These are phyloP conservation scores for Sporothrix brasiliensis DNA, from an alignment of 2,329 filamentous ascomycete species.

Conservation along the genomic window DNA sequence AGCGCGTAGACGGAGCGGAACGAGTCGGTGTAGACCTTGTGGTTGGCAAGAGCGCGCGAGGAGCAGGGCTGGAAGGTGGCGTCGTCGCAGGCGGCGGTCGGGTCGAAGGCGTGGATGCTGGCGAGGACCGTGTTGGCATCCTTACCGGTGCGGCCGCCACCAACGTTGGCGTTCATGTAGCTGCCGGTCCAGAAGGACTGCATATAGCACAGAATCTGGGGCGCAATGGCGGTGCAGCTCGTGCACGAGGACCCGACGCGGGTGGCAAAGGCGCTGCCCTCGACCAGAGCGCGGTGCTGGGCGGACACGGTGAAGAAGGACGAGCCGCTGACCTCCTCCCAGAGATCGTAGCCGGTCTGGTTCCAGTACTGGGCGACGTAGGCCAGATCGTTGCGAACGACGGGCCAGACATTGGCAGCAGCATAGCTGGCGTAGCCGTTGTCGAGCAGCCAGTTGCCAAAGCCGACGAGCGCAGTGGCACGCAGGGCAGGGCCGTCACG, in stretches of 20 bases:
- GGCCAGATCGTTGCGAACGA: conserved; percentile 73
- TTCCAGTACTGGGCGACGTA: conserved; percentile 77
- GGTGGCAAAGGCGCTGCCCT: conserved; percentile 68
- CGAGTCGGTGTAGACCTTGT: conserved; percentile 73
- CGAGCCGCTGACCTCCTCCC: conserved; percentile 77
- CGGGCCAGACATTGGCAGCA: conserved; percentile 65
- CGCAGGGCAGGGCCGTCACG: conserved; percentile 77
- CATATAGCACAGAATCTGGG: conserved; percentile 72
- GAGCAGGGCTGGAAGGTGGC: conserved; percentile 79
- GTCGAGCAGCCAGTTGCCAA: conserved; percentile 70
- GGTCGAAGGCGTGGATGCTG: conserved; percentile 71
- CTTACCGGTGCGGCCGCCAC: conserved; percentile 61
- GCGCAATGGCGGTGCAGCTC: conserved; percentile 64
- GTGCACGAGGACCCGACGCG: conserved; percentile 62
- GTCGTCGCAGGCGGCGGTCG: conserved; percentile 65
- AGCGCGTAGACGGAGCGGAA: conserved; percentile 71
- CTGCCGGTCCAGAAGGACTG: conserved; percentile 72
- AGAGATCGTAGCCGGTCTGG: conserved; percentile 71
- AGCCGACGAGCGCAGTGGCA: conserved; percentile 71
- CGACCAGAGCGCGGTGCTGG: conserved; percentile 69
- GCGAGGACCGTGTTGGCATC: conserved; percentile 72
- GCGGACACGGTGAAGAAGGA: conserved; percentile 78
- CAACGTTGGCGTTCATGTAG: conserved; percentile 68
- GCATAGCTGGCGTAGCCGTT: conserved; percentile 61
- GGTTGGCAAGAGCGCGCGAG: conserved; percentile 68